Evolutionary conservation across 2,329 filamentous ascomycete species (phyloP).

Genomic region (Chaetomiaceae sp.): DNA sequence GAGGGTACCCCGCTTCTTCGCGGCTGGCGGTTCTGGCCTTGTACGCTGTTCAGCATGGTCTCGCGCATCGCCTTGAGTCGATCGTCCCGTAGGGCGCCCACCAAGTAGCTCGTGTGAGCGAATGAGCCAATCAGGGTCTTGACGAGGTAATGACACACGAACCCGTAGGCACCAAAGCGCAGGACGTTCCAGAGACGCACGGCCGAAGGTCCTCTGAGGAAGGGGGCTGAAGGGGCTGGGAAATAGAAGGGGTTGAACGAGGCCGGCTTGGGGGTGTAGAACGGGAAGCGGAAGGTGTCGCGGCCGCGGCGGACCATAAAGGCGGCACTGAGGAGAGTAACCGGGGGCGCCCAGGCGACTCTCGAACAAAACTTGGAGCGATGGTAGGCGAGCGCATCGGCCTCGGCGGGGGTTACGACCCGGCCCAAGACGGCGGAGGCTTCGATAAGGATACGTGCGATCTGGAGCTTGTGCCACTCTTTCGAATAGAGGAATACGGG

Average conservation of each 20-base stretch:
- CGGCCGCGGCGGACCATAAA: conserved; percentile 15
- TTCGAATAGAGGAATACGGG: conserved; percentile 11
- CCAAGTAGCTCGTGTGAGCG: conserved; percentile 7
- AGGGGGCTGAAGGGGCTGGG: conserved; percentile 8
- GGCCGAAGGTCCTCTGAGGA: conserved; percentile 13
- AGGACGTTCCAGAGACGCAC: conserved; percentile 15
- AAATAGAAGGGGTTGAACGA: conserved; percentile 20
- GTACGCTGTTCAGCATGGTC: not conserved
- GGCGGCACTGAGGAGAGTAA: conserved; percentile 4
- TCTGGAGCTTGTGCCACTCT: conserved; percentile 8
- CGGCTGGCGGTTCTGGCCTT: too few relatives aligned
- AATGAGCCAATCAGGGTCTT: conserved; percentile 1
- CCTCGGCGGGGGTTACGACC: conserved; percentile 15
- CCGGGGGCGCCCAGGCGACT: conserved; percentile 10
- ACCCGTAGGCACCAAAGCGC: conserved; percentile 16
- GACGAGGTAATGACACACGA: conserved; percentile 1
- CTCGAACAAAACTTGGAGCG: conserved; percentile 5
- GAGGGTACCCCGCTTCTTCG: not conserved
- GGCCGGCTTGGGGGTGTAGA: conserved; percentile 19
- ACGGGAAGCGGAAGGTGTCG: conserved; percentile 22
- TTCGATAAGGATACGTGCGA: conserved; percentile 6
- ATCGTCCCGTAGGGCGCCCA: conserved; percentile 7
- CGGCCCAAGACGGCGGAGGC: conserved; percentile 6
- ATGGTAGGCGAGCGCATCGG: conserved; percentile 19
- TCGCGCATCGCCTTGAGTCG: conserved; percentile 7